Conservation (phyloP, 225 moss, liverwort and hornwort genomes). For the Neckera pumila region DNA sequence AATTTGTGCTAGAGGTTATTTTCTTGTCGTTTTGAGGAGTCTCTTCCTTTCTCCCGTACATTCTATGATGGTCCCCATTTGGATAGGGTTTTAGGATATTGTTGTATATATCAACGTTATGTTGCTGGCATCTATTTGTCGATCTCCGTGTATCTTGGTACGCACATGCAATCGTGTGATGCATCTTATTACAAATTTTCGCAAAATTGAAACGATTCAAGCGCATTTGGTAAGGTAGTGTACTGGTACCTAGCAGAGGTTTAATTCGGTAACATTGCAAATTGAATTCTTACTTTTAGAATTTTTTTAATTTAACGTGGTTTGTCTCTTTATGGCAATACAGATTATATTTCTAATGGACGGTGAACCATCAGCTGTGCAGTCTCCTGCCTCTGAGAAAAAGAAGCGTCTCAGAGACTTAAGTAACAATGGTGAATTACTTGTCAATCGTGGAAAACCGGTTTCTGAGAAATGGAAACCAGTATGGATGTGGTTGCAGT, state of each 20-base stretch:
- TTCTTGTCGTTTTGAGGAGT: neutral
- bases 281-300: neutral
- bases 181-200: neutral
- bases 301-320: neutral
- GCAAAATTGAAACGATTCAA: neutral
- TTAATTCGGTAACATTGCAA: neutral
- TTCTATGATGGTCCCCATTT: neutral
- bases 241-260: neutral
- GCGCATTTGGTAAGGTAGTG: neutral
- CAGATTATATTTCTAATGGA: constrained; percentile 19
- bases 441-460: constrained; percentile 58
- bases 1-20: neutral
- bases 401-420: constrained; percentile 28
- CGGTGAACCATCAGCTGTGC: constrained; percentile 8
- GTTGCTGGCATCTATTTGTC: neutral
- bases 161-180: neutral
- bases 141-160: neutral
- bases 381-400: constrained; percentile 2
- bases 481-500: constrained; percentile 73
- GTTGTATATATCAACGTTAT: neutral
- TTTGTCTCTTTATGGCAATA: neutral
- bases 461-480: constrained; percentile 89
- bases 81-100: neutral
- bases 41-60: neutral
- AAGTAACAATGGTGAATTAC: neutral